These are phyloP conservation scores for Halenospora varia DNA, from an alignment of 495 filamentous ascomycete genomes.

Conservation along the genomic window DNA sequence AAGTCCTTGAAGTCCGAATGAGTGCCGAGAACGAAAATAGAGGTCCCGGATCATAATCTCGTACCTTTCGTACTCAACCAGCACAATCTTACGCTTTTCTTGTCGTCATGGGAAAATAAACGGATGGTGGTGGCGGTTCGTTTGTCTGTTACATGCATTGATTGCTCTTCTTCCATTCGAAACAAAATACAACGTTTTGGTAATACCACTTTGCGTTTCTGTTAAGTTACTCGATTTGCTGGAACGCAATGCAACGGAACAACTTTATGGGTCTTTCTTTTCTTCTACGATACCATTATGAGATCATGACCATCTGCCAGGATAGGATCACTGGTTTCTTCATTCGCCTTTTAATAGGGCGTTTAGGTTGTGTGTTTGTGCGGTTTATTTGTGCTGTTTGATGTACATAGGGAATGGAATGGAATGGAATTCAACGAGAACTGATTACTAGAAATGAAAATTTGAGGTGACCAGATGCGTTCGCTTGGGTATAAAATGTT, in stretches of 20 bases:
- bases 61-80: background rate
- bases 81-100: background rate
- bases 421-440: background rate
- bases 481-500: no score
- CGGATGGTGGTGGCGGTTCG: no score
- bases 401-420: background rate
- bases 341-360: background rate
- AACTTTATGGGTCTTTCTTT: no score
- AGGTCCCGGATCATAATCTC: background rate
- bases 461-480: no score
- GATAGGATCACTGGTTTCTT: conserved; percentile 16
- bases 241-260: no score
- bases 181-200: no score
- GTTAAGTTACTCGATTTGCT: no score
- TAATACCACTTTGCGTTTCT: no score
- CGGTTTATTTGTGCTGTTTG: background rate
- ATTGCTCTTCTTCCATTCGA: no score
- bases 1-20: conserved; percentile 36
- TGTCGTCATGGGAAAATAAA: background rate
- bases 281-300: conserved; percentile 18
- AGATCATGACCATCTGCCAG: conserved; percentile 14
- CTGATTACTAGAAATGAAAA: no score
- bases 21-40: conserved; percentile 1
- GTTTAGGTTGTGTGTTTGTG: background rate
- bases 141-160: no score